Evolutionary conservation across 176 grass and related monocot genomes (phyloP).

Genomic region (Luzula sylvatica): DNA sequence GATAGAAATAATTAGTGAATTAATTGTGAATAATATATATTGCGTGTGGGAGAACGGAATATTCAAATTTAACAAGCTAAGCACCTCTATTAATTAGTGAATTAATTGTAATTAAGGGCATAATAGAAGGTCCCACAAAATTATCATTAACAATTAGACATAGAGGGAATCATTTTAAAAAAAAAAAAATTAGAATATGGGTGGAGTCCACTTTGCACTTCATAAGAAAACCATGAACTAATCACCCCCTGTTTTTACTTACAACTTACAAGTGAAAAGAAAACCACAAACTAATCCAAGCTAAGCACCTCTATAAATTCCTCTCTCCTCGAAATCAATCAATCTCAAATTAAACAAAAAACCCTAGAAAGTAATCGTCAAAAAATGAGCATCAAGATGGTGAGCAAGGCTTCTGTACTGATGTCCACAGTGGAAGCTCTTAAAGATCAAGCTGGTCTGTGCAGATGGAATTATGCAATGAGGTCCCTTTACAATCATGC

Average conservation of each 20-base stretch:
- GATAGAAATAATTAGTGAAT: too few species aligned
- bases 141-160: too few species aligned
- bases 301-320: neutral
- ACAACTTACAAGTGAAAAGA: neutral
- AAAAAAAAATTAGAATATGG: neutral
- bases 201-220: neutral
- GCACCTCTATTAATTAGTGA: too few species aligned
- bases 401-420: constrained; percentile 44
- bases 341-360: neutral
- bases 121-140: too few species aligned
- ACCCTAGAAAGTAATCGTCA: neutral
- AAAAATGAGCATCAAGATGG: constrained; percentile 24
- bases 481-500: constrained; percentile 32
- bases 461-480: constrained; percentile 63
- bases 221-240: neutral
- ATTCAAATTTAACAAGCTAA: too few species aligned
- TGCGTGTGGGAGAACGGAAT: too few species aligned
- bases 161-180: neutral
- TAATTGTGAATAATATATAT: too few species aligned
- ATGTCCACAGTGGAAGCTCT: constrained; percentile 59
- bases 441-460: constrained; percentile 67
- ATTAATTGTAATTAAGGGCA: too few species aligned
- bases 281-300: neutral
- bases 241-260: neutral
- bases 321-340: constrained; percentile 1